Evolutionary conservation across 805 yeast species (phyloP), one percentile per base, ranked within the genome.

Genomic region (Ogataea trehaloabstinens): DNA sequence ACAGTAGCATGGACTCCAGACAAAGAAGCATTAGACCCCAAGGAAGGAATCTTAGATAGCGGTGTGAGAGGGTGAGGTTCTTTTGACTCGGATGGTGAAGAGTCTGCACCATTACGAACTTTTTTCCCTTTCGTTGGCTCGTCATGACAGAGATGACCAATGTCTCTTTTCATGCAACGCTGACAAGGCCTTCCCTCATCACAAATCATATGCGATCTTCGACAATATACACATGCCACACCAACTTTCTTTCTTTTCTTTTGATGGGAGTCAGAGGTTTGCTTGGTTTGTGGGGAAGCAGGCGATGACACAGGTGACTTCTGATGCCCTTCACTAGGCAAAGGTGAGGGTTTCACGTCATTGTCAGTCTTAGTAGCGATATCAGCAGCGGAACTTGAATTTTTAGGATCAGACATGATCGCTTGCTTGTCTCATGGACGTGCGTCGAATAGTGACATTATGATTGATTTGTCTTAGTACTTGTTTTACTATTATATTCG

Each of bases 181-280:
- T 80, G 75, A 54, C 95, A 86, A 5, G 93, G 80, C 52, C 87
- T 62, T 15, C 76, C 67, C 29, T 80, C 83, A 59, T 89, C 95
- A 64, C 98, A 90, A 21, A 88, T 85, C 90, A 90, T 86, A 60
- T 90, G 98, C 0, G 96, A 86, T 38, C 98, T 69, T 28, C 96
- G 76, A 58, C 97, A 90, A 56, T 85, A 90, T 1, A 90, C 84
- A 64, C 98, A 90, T 0, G 98, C 95, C 35, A 73, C 66, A 16
- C 68, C 74, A 11, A 74, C 78, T 53, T 80, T 78, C 60, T 71
- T 75, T 38, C 75, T 63, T 43, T 54, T 56, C 24, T 31, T 34
- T 24, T 24, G 34, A 18, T 34, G 34, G 24, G 21, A 28, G 12
- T 31, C 24, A 37, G 25, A 12, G 25, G 21, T 31, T 19, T 34